Conservation (phyloP, 805 yeast species). For the Candida nemodendra region DNA sequence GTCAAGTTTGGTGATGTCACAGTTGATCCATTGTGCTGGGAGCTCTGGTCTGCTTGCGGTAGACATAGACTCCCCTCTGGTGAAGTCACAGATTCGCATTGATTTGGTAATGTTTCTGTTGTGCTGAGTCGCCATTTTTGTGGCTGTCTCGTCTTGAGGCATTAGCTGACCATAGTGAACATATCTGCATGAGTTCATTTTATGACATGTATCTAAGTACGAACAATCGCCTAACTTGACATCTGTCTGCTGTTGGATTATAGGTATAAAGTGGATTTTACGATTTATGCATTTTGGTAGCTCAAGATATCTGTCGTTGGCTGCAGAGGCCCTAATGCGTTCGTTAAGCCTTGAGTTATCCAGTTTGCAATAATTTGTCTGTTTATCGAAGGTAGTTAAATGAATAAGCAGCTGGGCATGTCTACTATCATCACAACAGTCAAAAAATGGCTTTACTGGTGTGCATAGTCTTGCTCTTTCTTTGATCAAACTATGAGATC, state of each 20-base stretch:
- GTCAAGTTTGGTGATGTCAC: constrained; percentile 77
- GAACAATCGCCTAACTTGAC: constrained; percentile 82
- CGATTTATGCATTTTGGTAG: constrained; percentile 33
- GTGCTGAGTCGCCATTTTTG: constrained; percentile 15
- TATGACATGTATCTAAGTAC: constrained; percentile 90
- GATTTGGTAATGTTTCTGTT: constrained; percentile 21
- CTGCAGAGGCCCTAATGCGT: constrained; percentile 7
- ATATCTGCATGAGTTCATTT: constrained; percentile 74
- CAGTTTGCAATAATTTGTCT: constrained; percentile 29
- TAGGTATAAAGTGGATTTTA: constrained; percentile 55
- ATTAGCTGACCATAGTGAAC: constrained; percentile 65
- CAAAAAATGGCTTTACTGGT: constrained; percentile 41
- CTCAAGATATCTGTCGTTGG: constrained; percentile 8
- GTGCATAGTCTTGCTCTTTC: constrained; percentile 42
- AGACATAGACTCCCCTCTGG: constrained; percentile 46
- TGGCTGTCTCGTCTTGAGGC: constrained; percentile 33
- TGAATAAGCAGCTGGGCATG: constrained; percentile 32
- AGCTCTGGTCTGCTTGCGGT: constrained; percentile 21
- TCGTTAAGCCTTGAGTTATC: constrained; percentile 26
- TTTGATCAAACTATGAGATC: constrained; percentile 39
- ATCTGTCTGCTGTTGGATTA: constrained; percentile 64
- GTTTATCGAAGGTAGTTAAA: constrained; percentile 25
- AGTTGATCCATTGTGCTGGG: constrained; percentile 81
- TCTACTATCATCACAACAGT: constrained; percentile 45
- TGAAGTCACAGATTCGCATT: constrained; percentile 38